phyloP scores from a whole-genome alignment of 2,329 filamentous ascomycete genomes.

The Grosmannia serpens region DNA sequence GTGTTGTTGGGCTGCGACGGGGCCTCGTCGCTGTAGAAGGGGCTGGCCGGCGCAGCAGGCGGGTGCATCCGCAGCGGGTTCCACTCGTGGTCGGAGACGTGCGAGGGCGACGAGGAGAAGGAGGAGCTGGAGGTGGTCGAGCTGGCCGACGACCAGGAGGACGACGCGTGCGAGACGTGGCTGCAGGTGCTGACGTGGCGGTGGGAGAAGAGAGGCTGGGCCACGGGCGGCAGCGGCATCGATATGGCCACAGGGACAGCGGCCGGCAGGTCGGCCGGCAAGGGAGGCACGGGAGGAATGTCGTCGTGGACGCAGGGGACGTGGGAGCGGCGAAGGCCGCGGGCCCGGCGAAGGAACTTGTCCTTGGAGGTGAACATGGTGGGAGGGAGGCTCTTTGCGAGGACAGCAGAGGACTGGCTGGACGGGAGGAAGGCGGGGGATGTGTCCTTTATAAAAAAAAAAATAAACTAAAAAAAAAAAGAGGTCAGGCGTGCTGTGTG shows the following conservation, averaged over 20 bases:
- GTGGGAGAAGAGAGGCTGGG: background rate
- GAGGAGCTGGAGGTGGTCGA: constrained; percentile 4
- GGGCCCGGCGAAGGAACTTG: background rate
- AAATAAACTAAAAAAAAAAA: too few species aligned
- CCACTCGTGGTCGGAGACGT: background rate
- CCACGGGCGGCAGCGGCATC: constrained; percentile 4
- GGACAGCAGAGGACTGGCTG: background rate
- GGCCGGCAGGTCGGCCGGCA: background rate
- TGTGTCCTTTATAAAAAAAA: background rate
- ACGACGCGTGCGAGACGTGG: constrained; percentile 14
- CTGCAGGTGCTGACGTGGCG: constrained; percentile 11
- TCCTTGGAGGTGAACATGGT: background rate
- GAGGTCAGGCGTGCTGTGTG: too few species aligned
- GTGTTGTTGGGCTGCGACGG: background rate
- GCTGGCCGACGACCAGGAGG: constrained; percentile 6
- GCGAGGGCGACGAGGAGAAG: background rate
- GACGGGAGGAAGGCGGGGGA: background rate
- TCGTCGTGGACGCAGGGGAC: background rate
- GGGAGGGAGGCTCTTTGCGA: background rate
- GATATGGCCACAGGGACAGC: background rate
- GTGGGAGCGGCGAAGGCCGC: background rate
- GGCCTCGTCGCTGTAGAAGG: background rate
- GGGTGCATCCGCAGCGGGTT: constrained; percentile 23
- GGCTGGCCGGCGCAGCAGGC: constrained; percentile 2
- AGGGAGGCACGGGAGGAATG: background rate